Evolutionary conservation across 495 filamentous ascomycete genomes (phyloP).

Genomic region (Talaromyces ruber): DNA sequence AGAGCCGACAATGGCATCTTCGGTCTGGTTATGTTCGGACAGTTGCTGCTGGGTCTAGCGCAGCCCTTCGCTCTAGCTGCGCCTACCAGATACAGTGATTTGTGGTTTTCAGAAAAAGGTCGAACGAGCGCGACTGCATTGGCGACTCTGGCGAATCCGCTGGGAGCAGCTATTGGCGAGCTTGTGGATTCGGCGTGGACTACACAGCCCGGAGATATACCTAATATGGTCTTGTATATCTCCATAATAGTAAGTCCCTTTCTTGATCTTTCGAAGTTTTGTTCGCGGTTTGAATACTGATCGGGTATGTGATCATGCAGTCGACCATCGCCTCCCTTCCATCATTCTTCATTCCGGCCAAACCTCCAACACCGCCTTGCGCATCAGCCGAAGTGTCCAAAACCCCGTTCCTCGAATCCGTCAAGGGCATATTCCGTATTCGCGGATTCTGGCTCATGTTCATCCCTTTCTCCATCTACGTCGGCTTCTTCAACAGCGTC

Average conservation of each 20-base stretch:
- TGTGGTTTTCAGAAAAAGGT: slow-evolving; percentile 85
- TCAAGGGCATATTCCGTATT: slow-evolving; percentile 38
- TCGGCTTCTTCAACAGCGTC: slow-evolving; percentile 87
- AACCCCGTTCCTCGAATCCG: slow-evolving; percentile 41
- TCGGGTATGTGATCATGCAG: slow-evolving; percentile 20
- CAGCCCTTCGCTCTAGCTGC: slow-evolving; percentile 91
- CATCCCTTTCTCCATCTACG: slow-evolving; percentile 71
- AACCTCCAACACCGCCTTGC: slow-evolving; percentile 66
- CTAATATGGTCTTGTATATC: slow-evolving; percentile 78
- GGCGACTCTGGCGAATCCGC: slow-evolving; percentile 74
- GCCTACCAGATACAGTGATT: slow-evolving; percentile 82
- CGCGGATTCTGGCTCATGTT: slow-evolving; percentile 71
- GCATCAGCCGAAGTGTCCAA: slow-evolving; percentile 39
- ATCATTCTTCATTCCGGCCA: slow-evolving; percentile 75
- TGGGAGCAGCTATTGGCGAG: slow-evolving; percentile 83
- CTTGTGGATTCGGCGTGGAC: slow-evolving; percentile 75
- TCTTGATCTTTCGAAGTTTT: background rate
- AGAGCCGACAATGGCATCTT: slow-evolving; percentile 53
- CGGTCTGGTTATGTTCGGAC: slow-evolving; percentile 84
- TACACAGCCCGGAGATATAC: slow-evolving; percentile 49
- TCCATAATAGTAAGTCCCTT: slow-evolving; percentile 62
- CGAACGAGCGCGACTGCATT: slow-evolving; percentile 84
- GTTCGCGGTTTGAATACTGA: background rate
- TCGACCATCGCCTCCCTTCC: slow-evolving; percentile 65
- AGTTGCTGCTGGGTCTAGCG: slow-evolving; percentile 80